Evolutionary conservation across 2,329 filamentous ascomycete genomes (phyloP).

Genomic region (Botrytis squamosa): DNA sequence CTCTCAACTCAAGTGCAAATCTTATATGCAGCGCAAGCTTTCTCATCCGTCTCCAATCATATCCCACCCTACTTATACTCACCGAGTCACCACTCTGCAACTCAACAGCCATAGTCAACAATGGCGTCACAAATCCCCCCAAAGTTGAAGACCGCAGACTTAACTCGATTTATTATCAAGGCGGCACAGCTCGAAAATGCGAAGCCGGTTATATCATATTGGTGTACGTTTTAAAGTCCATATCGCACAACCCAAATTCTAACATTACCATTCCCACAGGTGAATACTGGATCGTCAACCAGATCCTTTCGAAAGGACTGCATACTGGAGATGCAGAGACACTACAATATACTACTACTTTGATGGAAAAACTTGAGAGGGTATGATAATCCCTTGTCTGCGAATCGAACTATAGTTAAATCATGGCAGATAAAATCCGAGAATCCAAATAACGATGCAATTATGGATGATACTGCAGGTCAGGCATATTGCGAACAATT

Average conservation of each 20-base stretch:
- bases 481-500: constrained; percentile 95
- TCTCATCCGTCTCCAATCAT: neutral
- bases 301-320: constrained; percentile 78
- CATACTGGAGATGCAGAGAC: constrained; percentile 78
- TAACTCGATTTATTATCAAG: constrained; percentile 79
- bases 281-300: constrained; percentile 89
- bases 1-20: neutral
- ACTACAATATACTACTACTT: constrained; percentile 72
- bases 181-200: constrained; percentile 79
- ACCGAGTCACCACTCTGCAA: neutral
- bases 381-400: constrained; percentile 43
- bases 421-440: constrained; percentile 62
- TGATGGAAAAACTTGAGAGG: constrained; percentile 91
- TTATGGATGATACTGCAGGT: constrained; percentile 80
- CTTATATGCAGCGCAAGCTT: neutral
- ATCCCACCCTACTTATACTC: neutral
- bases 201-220: constrained; percentile 90
- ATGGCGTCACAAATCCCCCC: constrained; percentile 75
- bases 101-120: neutral
- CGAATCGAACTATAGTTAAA: constrained; percentile 15
- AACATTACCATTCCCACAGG: constrained; percentile 51
- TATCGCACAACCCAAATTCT: constrained; percentile 1
- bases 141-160: constrained; percentile 74
- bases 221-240: constrained; percentile 64
- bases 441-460: constrained; percentile 75